Conservation (phyloP, 305 asterid genomes). For the Petunia hybrid region DNA sequence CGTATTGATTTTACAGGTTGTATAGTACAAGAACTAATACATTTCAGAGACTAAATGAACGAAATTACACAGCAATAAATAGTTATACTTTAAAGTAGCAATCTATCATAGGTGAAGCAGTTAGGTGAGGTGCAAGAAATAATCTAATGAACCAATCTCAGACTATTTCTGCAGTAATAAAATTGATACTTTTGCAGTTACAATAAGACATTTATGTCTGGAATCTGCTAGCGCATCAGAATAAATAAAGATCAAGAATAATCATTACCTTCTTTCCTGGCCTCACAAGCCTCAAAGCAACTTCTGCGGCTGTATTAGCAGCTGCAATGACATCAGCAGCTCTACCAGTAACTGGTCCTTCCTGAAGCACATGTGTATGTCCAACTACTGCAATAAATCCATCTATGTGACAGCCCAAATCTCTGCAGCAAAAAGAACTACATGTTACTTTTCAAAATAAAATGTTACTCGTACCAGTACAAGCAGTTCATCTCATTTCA, state of each 20-base stretch:
- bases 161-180: too few relatives aligned
- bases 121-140: too few relatives aligned
- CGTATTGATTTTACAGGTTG: too few relatives aligned
- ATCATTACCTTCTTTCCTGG: conserved; percentile 54
- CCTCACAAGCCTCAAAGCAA: conserved; percentile 53
- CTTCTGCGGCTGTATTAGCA: conserved; percentile 55
- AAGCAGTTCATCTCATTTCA: conserved; percentile 12
- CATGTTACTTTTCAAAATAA: background rate
- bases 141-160: too few relatives aligned
- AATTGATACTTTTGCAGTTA: too few relatives aligned
- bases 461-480: background rate
- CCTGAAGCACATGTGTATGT: conserved; percentile 49
- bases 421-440: conserved; percentile 51
- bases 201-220: background rate
- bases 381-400: conserved; percentile 77
- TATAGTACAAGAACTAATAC: too few relatives aligned
- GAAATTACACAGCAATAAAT: too few relatives aligned
- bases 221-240: background rate
- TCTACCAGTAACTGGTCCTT: conserved; percentile 54
- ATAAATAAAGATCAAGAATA: background rate
- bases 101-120: too few relatives aligned
- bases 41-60: too few relatives aligned
- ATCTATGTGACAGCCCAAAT: conserved; percentile 82
- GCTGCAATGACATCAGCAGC: conserved; percentile 57
- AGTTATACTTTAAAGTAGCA: too few relatives aligned